These are phyloP conservation scores for Hypoxylon crocopeplum DNA, from an alignment of 495 filamentous ascomycete genomes.

Conservation along the genomic window DNA sequence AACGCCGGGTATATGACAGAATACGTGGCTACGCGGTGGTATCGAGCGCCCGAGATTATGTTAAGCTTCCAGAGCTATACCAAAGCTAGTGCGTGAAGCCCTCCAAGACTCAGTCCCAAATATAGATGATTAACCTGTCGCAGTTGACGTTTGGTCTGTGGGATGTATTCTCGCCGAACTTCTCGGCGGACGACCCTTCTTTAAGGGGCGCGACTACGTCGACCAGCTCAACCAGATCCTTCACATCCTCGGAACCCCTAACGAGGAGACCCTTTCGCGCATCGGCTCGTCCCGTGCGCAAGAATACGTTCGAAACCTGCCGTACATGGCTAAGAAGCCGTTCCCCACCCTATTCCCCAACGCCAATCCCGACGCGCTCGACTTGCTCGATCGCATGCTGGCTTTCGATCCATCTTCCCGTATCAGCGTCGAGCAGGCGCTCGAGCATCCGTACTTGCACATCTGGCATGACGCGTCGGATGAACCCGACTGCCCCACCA, in stretches of 20 bases:
- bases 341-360: slow-evolving; percentile 91
- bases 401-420: slow-evolving; percentile 93
- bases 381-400: slow-evolving; percentile 94
- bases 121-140: slow-evolving; percentile 5
- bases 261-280: slow-evolving; percentile 90
- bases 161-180: slow-evolving; percentile 97
- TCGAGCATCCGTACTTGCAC: slow-evolving; percentile 93
- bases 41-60: slow-evolving; percentile 99
- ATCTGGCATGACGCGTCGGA: slow-evolving; percentile 99
- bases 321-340: slow-evolving; percentile 90
- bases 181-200: slow-evolving; percentile 94
- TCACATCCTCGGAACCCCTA: slow-evolving; percentile 95
- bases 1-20: slow-evolving; percentile 99
- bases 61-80: slow-evolving; percentile 99
- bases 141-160: slow-evolving; percentile 98
- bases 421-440: slow-evolving; percentile 89
- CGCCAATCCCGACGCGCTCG: slow-evolving; percentile 94
- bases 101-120: not conserved
- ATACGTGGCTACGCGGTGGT: slow-evolving; percentile 98
- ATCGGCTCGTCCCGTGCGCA: slow-evolving; percentile 96
- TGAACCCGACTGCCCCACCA: slow-evolving; percentile 88
- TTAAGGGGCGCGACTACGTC: slow-evolving; percentile 98
- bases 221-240: slow-evolving; percentile 99
- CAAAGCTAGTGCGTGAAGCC: slow-evolving; percentile 84
- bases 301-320: slow-evolving; percentile 97